These are phyloP conservation scores for Posidonia oceanica DNA, from an alignment of 116 monocot genomes.

Conservation along the genomic window DNA sequence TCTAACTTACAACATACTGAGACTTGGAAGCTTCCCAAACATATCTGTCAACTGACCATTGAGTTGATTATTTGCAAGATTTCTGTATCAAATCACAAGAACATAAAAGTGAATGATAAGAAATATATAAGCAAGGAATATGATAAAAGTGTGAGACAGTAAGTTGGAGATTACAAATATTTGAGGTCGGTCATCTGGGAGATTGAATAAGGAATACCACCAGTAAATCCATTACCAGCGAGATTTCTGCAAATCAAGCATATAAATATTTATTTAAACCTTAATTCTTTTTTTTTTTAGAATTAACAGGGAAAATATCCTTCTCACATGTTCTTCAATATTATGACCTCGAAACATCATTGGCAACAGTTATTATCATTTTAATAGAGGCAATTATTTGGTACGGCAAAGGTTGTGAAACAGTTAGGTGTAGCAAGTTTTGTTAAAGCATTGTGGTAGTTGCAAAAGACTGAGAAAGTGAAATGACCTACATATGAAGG, in stretches of 20 bases:
- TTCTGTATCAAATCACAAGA: constrained; percentile 35
- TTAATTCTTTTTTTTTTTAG: neutral
- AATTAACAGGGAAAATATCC: too few species aligned
- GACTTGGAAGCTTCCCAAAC: constrained; percentile 74
- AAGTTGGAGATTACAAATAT: constrained; percentile 45
- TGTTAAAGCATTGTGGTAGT: too few species aligned
- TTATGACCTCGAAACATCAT: too few species aligned
- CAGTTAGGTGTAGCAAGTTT: too few species aligned
- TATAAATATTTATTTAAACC: neutral
- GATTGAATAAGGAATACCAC: constrained; percentile 86
- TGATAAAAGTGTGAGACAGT: too few species aligned
- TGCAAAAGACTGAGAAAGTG: too few species aligned
- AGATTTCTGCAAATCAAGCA: constrained; percentile 53
- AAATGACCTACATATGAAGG: constrained; percentile 52
- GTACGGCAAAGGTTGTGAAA: too few species aligned
- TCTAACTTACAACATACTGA: constrained; percentile 63
- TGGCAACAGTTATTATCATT: too few species aligned
- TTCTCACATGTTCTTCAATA: too few species aligned
- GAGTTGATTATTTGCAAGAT: constrained; percentile 74
- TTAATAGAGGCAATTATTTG: too few species aligned
- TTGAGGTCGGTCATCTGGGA: constrained; percentile 89
- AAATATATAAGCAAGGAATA: neutral
- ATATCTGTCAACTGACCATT: constrained; percentile 85
- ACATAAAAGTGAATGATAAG: neutral
- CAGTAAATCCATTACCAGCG: constrained; percentile 73